These are phyloP conservation scores for Ceratobasidium sp. DNA, from an alignment of 1,284 basidiomycete species.

Conservation along the genomic window DNA sequence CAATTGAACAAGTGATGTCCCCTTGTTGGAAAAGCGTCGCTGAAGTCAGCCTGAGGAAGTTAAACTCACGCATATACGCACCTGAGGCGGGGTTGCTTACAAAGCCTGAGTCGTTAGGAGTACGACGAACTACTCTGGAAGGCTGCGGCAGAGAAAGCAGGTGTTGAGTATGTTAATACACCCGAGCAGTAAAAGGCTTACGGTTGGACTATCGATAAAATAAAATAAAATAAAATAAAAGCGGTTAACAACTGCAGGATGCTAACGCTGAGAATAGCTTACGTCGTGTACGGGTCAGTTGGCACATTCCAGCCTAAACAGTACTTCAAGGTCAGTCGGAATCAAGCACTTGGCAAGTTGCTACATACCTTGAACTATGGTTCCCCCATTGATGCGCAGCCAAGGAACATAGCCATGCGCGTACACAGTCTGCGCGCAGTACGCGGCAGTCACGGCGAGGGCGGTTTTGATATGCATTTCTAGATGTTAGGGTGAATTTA, in stretches of 20 bases:
- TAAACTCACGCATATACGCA: slow-evolving; percentile 2
- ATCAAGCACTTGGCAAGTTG: too few relatives aligned
- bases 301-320: slow-evolving; percentile 15
- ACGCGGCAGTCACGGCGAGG: background rate
- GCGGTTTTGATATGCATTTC: slow-evolving; percentile 15
- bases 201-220: background rate
- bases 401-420: slow-evolving; percentile 36
- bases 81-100: slow-evolving; percentile 26
- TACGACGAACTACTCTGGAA: slow-evolving; percentile 20
- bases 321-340: too few relatives aligned
- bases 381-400: slow-evolving; percentile 29
- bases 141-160: too few relatives aligned
- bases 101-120: slow-evolving; percentile 29
- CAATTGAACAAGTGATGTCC: slow-evolving; percentile 42
- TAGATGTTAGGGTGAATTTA: background rate
- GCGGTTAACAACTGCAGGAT: too few relatives aligned
- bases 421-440: slow-evolving; percentile 12
- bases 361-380: slow-evolving; percentile 12
- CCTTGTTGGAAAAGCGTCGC: background rate
- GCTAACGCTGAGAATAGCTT: background rate
- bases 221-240: background rate
- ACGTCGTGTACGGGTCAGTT: slow-evolving; percentile 13
- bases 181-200: too few relatives aligned
- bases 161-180: background rate
- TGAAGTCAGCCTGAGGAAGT: background rate